A percentile compares a stretch with the other conserved stretches of the same genome.
These are phyloP conservation scores for Fusarium abutilonis DNA, from an alignment of 2,329 filamentous ascomycete genomes.

Conservation along the genomic window DNA sequence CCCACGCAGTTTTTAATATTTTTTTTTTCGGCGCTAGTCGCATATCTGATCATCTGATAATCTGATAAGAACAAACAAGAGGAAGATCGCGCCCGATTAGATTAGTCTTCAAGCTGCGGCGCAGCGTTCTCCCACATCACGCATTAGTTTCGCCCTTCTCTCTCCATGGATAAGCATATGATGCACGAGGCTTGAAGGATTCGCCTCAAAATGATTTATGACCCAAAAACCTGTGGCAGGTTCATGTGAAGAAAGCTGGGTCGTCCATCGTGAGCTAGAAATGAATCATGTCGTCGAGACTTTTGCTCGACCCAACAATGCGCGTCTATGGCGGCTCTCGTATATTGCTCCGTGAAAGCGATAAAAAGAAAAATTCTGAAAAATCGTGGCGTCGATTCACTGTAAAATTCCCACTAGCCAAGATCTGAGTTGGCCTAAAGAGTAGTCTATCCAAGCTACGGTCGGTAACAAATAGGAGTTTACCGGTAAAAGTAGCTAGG, in stretches of 20 bases:
- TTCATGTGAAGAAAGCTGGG: too few relatives aligned
- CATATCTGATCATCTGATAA: slow-evolving; percentile 27
- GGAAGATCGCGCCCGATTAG: slow-evolving; percentile 6
- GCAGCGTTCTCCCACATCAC: background rate
- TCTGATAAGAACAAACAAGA: slow-evolving; percentile 22
- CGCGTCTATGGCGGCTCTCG: slow-evolving; percentile 15
- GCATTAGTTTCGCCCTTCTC: background rate
- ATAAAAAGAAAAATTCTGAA: background rate
- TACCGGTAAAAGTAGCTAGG: slow-evolving; percentile 1
- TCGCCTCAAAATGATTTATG: background rate
- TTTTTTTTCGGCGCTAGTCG: background rate
- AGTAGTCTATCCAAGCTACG: background rate
- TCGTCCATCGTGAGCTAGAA: background rate
- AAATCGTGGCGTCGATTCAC: background rate
- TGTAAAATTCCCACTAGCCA: background rate
- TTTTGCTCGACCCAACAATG: background rate
- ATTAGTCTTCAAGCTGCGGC: slow-evolving; percentile 1
- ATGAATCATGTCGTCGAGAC: background rate
- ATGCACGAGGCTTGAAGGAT: background rate
- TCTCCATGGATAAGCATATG: background rate
- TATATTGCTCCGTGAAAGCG: background rate
- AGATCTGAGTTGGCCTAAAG: background rate
- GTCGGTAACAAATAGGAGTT: background rate
- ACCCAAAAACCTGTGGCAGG: too few relatives aligned
- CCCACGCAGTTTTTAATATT: slow-evolving; percentile 8